Base-by-base conservation (phyloP, 148 eudicot genomes). In the Chenopodium quinoa region DNA sequence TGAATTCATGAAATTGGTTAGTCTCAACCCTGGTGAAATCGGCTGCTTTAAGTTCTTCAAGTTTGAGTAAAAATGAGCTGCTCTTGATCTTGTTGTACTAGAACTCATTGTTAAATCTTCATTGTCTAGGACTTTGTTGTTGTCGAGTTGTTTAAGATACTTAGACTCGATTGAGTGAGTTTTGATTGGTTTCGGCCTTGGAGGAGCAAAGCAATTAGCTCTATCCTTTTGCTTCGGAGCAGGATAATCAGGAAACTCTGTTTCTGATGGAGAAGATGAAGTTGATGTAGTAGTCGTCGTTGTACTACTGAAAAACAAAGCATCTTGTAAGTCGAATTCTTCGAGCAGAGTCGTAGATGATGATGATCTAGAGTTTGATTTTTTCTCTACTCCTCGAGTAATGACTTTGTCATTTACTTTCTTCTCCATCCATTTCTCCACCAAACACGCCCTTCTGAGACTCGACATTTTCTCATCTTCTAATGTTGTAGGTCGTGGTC, bases 41-140 rank as follows among this genome's bases (percentile, higher is more conserved):
- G 98, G 98, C 81, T 91, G 92, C 78, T 91, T 92, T 64, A 90
- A 67, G 29, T 88, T 92, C 91, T 90, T 94, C 78, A 94, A 50
- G 78, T 92, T 90, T 25, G 86, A 82, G 79, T 92, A 94, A 54
- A 94, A 80, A 78, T 86, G 91, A 5, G 80, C 63, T 1, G 95
- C 97, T 27, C 89, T 86, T 12, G 92, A 87, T 70, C 86, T 87
- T 89, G 8, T 82, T 77, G 60, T 83, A 71, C 68, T 40, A 1
- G 44, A 5, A 40, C 52, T 10, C 12, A 13, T 50, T 13, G 14
- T 50, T 50, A 16, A 50, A 9, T 48, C 13, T 50, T 71, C 78
- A 3, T 82, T 85, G 0, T 85, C 80, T 9, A 56, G 1, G 1
- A 27, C 29, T 13, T 81, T 69, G 27, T 75, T 32, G 10, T 66